These are phyloP conservation scores for Calonectria henricotiae DNA, from an alignment of 2,329 filamentous ascomycete species.

Conservation along the genomic window DNA sequence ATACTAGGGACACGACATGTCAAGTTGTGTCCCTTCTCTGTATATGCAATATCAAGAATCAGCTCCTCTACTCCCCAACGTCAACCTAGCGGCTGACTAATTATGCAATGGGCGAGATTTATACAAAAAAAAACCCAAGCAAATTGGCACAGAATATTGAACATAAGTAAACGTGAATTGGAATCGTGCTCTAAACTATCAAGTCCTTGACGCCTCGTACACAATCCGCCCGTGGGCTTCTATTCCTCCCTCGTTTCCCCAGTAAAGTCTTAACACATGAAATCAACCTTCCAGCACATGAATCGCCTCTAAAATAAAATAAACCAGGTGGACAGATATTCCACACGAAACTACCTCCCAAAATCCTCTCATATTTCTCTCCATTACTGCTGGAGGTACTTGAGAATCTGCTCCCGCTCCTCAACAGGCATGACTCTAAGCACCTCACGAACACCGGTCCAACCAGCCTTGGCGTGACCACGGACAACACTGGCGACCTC, in stretches of 20 bases:
- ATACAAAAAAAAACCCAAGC: background rate
- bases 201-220: slow-evolving; percentile 50
- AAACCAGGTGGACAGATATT: slow-evolving; percentile 35
- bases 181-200: slow-evolving; percentile 43
- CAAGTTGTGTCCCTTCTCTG: background rate
- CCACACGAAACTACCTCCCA: slow-evolving; percentile 33
- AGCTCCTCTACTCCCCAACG: background rate
- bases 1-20: background rate
- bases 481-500: slow-evolving; percentile 66
- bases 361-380: slow-evolving; percentile 7
- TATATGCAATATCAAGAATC: background rate
- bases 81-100: background rate
- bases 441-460: slow-evolving; percentile 90
- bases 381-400: slow-evolving; percentile 67
- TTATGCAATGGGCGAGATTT: background rate
- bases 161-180: slow-evolving; percentile 40
- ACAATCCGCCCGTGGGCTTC: slow-evolving; percentile 43
- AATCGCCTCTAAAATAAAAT: slow-evolving; percentile 43
- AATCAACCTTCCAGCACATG: slow-evolving; percentile 40
- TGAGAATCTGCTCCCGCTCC: slow-evolving; percentile 88
- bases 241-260: slow-evolving; percentile 47
- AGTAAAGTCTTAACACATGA: slow-evolving; percentile 44
- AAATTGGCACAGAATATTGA: background rate
- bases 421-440: slow-evolving; percentile 88
- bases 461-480: slow-evolving; percentile 75